A percentile compares a stretch with the other conserved stretches of the same genome.
Conservation (phyloP, 2,329 filamentous ascomycete genomes). For the Phyllosticta citriasiana region DNA sequence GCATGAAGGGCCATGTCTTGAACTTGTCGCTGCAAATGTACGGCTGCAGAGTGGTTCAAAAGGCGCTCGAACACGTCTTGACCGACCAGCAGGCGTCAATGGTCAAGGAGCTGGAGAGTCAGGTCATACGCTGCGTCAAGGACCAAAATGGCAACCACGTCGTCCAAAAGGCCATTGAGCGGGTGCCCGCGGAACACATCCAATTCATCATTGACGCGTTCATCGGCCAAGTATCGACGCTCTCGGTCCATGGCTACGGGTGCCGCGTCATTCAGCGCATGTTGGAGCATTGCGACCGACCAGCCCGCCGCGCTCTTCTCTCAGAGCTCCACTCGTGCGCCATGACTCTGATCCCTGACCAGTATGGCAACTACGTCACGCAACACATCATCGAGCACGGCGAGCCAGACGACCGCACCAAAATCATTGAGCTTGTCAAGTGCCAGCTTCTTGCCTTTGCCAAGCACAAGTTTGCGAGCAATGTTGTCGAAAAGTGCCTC, state of each 20-base stretch:
- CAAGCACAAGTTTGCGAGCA: constrained; percentile 94
- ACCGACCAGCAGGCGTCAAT: constrained; percentile 83
- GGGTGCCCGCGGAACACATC: constrained; percentile 66
- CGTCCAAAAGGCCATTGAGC: constrained; percentile 83
- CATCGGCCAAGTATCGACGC: constrained; percentile 59
- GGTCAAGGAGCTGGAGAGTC: constrained; percentile 68
- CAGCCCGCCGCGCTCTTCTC: constrained; percentile 63
- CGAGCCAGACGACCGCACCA: constrained; percentile 57
- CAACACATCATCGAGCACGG: constrained; percentile 84
- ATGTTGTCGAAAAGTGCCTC: constrained; percentile 92
- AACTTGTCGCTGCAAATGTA: constrained; percentile 81
- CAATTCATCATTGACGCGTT: constrained; percentile 79
- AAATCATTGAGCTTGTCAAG: constrained; percentile 65
- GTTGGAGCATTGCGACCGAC: constrained; percentile 68
- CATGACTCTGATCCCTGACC: constrained; percentile 65
- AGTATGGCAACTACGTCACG: constrained; percentile 92
- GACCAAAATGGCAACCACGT: constrained; percentile 95
- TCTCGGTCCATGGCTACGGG: constrained; percentile 74
- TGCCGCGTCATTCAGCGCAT: constrained; percentile 91
- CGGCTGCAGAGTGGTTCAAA: constrained; percentile 90
- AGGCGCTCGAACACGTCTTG: constrained; percentile 83
- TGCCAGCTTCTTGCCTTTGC: constrained; percentile 64
- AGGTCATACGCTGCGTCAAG: constrained; percentile 68
- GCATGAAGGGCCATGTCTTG: constrained; percentile 79
- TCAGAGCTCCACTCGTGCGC: constrained; percentile 68